Conservation (phyloP, 768 basidiomycete species). For the Lactarius tabidus region DNA sequence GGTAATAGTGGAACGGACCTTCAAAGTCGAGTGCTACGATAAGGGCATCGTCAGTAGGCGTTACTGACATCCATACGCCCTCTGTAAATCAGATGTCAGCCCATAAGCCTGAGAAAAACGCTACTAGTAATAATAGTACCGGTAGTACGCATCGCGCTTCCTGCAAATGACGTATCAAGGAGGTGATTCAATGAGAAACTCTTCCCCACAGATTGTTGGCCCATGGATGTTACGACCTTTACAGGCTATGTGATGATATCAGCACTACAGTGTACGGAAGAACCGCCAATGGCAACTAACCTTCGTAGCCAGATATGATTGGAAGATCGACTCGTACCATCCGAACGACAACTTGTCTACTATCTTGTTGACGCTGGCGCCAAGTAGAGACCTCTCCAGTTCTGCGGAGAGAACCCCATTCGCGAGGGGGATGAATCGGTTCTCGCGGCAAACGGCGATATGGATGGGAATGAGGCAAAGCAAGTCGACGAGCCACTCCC, state of each 20-base stretch:
- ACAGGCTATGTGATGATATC: slow-evolving; percentile 42
- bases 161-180: too few relatives aligned
- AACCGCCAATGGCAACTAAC: slow-evolving; percentile 28
- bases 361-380: too few relatives aligned
- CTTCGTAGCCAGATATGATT: slow-evolving; percentile 57
- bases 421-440: too few relatives aligned
- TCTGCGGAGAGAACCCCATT: too few relatives aligned
- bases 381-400: too few relatives aligned
- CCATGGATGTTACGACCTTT: slow-evolving; percentile 61
- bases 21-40: slow-evolving; percentile 63
- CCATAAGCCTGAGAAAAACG: slow-evolving; percentile 50
- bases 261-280: neutral
- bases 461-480: too few relatives aligned
- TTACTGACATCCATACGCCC: slow-evolving; percentile 65
- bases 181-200: too few relatives aligned
- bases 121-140: slow-evolving; percentile 45
- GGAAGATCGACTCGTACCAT: slow-evolving; percentile 63
- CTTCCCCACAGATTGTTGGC: too few relatives aligned
- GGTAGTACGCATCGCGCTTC: too few relatives aligned
- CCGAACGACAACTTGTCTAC: slow-evolving; percentile 53
- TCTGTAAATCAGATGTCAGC: slow-evolving; percentile 50
- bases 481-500: too few relatives aligned
- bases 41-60: slow-evolving; percentile 50
- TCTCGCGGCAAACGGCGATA: too few relatives aligned
- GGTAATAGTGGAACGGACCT: slow-evolving; percentile 34